Evolutionary conservation across 257 asterid species (phyloP).

Genomic region (Solanum pennellii): DNA sequence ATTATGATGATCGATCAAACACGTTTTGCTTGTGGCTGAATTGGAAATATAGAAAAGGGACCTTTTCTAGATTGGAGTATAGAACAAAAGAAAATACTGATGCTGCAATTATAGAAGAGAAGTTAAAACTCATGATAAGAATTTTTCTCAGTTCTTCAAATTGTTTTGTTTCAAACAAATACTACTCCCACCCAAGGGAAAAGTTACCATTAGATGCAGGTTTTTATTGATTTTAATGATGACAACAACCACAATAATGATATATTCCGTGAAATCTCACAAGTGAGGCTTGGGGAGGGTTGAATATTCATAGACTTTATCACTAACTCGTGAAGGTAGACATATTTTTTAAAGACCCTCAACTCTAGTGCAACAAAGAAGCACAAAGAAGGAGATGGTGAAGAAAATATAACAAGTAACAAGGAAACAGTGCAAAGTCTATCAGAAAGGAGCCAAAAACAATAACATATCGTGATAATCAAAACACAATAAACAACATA

Average conservation of each 20-base stretch:
- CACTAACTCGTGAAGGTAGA: not conserved
- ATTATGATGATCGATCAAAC: too few relatives aligned
- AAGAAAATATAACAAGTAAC: not conserved
- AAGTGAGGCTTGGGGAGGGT: not conserved
- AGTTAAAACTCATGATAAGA: not conserved
- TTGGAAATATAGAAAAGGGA: too few relatives aligned
- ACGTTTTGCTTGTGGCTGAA: too few relatives aligned
- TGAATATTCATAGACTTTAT: too few relatives aligned
- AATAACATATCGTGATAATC: not conserved
- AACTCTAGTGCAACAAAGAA: not conserved
- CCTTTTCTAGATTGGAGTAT: too few relatives aligned
- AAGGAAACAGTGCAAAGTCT: not conserved
- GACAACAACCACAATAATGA: not conserved
- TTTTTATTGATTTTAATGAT: not conserved
- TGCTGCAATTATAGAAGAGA: not conserved
- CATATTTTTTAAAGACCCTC: not conserved
- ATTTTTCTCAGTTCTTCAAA: not conserved
- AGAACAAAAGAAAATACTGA: not conserved
- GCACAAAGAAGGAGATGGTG: not conserved
- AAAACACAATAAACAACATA: not conserved
- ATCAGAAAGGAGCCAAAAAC: not conserved
- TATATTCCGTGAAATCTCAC: not conserved
- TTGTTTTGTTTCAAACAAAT: not conserved
- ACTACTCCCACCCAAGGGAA: not conserved
- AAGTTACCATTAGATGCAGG: not conserved